phyloP scores from a whole-genome alignment of 176 grass and related monocot genomes.

The Rhynchospora pubera region DNA sequence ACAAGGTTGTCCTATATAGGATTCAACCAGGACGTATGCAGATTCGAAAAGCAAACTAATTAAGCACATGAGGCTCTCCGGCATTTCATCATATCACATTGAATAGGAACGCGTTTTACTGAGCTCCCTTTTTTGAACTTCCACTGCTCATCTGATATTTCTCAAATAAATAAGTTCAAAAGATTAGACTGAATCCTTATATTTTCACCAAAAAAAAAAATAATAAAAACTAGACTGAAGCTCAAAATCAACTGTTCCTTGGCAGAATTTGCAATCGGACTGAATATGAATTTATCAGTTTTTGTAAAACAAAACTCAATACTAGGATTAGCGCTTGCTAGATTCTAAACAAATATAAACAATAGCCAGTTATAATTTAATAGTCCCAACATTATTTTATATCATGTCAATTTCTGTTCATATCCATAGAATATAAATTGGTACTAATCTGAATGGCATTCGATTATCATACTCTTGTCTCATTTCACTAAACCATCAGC shows the following conservation, averaged over 20 bases:
- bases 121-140: constrained; percentile 16
- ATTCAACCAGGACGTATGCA: constrained; percentile 7
- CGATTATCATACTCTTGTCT: not conserved
- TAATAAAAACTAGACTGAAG: too few species aligned
- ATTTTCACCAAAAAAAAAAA: not conserved
- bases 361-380: not conserved
- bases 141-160: not conserved
- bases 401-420: not conserved
- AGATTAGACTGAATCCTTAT: too few species aligned
- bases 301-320: not conserved
- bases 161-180: constrained; percentile 3
- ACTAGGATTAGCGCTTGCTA: too few species aligned
- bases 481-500: not conserved
- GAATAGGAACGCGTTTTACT: not conserved
- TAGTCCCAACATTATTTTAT: not conserved
- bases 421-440: too few species aligned
- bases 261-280: not conserved
- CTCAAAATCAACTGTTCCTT: not conserved
- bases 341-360: not conserved
- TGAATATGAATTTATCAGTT: not conserved
- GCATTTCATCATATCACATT: not conserved
- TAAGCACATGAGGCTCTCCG: constrained; percentile 24
- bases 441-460: not conserved
- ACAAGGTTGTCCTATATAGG: not conserved
- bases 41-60: not conserved